Percentiles rank a stretch among this genome's conserved stretches.
Evolutionary conservation across 2,329 filamentous ascomycete genomes (phyloP).

Genomic region (Fonsecaea nubica): DNA sequence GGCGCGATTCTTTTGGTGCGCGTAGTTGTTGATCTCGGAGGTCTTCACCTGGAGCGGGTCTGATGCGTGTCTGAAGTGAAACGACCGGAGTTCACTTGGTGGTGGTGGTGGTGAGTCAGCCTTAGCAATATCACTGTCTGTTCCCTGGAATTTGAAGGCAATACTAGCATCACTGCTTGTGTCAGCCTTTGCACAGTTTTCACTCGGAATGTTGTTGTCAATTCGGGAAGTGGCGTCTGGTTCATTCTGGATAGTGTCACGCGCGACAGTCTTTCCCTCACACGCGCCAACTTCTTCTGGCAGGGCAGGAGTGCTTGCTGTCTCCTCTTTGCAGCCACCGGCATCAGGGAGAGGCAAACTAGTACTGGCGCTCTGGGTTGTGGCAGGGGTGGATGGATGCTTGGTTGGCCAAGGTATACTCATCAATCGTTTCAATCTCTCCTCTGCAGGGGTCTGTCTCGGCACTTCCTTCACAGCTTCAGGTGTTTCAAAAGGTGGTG

Average conservation of each 20-base stretch:
- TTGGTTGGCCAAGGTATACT: background rate
- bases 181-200: background rate
- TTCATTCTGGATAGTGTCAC: background rate
- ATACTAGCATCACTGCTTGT: background rate
- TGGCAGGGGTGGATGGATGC: background rate
- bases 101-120: background rate
- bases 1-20: background rate
- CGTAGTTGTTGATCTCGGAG: background rate
- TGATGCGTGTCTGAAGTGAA: background rate
- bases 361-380: background rate
- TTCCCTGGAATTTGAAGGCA: background rate
- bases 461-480: background rate
- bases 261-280: background rate
- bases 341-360: background rate
- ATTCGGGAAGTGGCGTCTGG: background rate
- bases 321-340: background rate
- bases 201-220: background rate
- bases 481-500: background rate
- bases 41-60: background rate
- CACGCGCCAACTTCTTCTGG: background rate
- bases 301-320: background rate
- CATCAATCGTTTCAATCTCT: background rate
- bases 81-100: background rate
- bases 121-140: background rate
- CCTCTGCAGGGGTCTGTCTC: background rate